Evolutionary conservation across 257 asterid genomes (phyloP), one percentile per base, ranked within the genome.

Genomic region (Solanum bulbocastanum): DNA sequence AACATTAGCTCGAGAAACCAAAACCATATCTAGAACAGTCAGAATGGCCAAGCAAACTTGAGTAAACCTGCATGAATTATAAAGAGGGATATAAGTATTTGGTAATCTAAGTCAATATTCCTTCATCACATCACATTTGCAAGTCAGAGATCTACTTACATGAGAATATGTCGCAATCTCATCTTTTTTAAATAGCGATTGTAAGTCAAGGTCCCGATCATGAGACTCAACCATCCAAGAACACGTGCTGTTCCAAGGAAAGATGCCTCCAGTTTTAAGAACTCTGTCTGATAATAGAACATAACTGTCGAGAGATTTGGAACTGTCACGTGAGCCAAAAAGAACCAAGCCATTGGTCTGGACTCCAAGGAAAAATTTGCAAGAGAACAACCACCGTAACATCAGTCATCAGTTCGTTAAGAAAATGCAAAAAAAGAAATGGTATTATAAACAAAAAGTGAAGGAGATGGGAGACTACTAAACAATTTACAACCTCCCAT

Each of bases 331-430:
- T 93, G 94, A 87, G 98, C 98, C 90, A 96, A 86, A 93, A 96
- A 95, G 93, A 96, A 96, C 99, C 99, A 96, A 27, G 97, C 92
- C 99, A 96, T 96, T 78, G 99, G 98, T 90, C 99, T 96, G 90
- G 65, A 83, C 14, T 90, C 90, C 93, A 83, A 79, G 87, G 76
- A 90, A 90, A 87, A 90, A 33, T 60, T 35, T 86, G 88, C 87
- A 40, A 83, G 72, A 79, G 81, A 40, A 30, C 30, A 88, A 91
- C 78, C 88, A 89, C 87, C 83, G 91, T 78, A 79, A 83, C 89
- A 74, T 25, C 86, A 62, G 44, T 82, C 90, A 79, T 22, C 86
- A 62, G 46, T 83, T 8, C 73, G 69, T 40, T 8, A 69, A 18
- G 44, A 16, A 11, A 20, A 82, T 6, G 32, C 20, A 81, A 82